A percentile compares a stretch with the other conserved stretches of the same genome.
phyloP scores from a whole-genome alignment of 441 rosid species.

The Euphorbia celastroides region DNA sequence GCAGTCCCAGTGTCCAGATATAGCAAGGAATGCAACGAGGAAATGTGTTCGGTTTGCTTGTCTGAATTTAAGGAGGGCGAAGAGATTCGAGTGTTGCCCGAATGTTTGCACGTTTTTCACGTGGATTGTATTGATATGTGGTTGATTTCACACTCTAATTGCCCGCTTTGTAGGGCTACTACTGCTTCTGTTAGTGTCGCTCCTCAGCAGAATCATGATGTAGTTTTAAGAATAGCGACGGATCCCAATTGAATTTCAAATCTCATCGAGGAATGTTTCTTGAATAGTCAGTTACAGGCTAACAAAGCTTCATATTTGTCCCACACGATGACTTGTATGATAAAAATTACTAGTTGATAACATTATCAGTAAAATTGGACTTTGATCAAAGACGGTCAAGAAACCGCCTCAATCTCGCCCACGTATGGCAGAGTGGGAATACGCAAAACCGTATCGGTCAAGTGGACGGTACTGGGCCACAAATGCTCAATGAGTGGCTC shows the following conservation, averaged over 20 bases:
- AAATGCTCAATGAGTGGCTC: no score
- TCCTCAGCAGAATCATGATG: slow-evolving; percentile 5
- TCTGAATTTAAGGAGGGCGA: slow-evolving; percentile 39
- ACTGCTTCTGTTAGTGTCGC: background rate
- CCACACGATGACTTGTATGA: no score
- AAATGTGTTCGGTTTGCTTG: slow-evolving; percentile 43
- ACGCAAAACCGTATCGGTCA: no score
- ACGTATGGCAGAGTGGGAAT: no score
- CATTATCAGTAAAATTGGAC: no score
- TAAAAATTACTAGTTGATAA: no score
- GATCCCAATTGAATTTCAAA: slow-evolving; percentile 6
- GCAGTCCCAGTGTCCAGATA: slow-evolving; percentile 15
- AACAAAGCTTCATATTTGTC: background rate
- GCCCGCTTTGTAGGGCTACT: slow-evolving; percentile 50
- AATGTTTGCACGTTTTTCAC: slow-evolving; percentile 45
- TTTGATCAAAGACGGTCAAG: no score
- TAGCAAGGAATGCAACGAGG: slow-evolving; percentile 28
- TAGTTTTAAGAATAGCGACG: slow-evolving; percentile 8
- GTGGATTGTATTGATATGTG: slow-evolving; percentile 43
- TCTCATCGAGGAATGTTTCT: background rate
- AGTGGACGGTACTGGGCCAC: no score
- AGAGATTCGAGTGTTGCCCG: slow-evolving; percentile 34
- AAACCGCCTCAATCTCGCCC: no score
- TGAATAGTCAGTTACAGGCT: background rate
- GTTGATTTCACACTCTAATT: slow-evolving; percentile 38